Conservation (phyloP, 139 green algal species). For the Tetraselmis striata region DNA sequence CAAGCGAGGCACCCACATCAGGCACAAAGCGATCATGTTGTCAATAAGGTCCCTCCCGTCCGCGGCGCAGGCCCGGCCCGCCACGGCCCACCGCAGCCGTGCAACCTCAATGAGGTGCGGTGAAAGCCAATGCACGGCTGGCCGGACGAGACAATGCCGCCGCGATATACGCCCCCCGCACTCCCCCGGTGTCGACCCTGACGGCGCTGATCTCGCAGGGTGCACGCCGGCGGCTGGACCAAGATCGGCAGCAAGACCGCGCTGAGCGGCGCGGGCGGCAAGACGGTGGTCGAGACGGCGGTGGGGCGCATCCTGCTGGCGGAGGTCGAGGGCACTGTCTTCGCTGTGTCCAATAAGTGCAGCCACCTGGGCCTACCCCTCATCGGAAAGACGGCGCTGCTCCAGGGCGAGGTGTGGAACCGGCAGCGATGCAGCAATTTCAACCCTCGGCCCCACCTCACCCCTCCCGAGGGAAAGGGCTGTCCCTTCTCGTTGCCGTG, state of each 20-base stretch:
- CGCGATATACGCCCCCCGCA: no score
- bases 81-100: neutral
- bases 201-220: no score
- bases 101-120: neutral
- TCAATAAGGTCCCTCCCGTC: neutral
- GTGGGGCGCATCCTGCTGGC: conserved; percentile 32
- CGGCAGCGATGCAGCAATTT: no score
- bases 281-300: conserved; percentile 14
- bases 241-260: conserved; percentile 10
- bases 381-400: conserved; percentile 52
- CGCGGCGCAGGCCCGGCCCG: no score
- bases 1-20: no score
- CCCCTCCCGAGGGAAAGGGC: no score
- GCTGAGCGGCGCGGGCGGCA: conserved; percentile 2
- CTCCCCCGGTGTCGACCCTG: no score
- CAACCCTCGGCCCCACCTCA: no score
- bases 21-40: no score
- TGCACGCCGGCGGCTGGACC: conserved; percentile 13
- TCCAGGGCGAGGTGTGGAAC: conserved; percentile 3
- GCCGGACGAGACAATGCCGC: no score
- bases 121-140: no score
- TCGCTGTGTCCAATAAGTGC: conserved; percentile 72
- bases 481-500: no score
- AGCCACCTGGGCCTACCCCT: conserved; percentile 63
- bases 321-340: conserved; percentile 40